Evolutionary conservation across 306 rosid species (phyloP).

Genomic region (Cucurbita ficifolia): DNA sequence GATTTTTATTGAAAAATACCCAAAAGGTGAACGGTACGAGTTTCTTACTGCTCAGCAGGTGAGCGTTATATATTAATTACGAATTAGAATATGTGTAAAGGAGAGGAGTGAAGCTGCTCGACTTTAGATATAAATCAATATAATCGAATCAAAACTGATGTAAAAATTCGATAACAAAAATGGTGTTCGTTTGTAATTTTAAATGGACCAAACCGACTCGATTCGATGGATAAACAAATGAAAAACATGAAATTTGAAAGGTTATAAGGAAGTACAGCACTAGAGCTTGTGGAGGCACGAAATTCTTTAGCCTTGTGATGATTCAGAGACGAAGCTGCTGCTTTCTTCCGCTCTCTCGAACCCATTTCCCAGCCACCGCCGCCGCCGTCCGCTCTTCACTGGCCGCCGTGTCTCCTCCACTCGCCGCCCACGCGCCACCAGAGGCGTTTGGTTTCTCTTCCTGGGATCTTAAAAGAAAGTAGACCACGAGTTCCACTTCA

Average conservation of each 20-base stretch:
- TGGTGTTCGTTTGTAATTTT: too few species aligned
- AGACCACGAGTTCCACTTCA: background rate
- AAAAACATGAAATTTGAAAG: background rate
- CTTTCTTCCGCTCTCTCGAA: slow-evolving; percentile 35
- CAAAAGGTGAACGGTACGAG: too few species aligned
- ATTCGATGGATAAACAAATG: background rate
- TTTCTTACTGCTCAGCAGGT: too few species aligned
- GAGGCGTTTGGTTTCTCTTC: background rate
- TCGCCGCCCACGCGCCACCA: background rate
- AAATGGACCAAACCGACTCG: background rate
- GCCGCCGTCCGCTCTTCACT: background rate
- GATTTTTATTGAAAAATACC: too few species aligned
- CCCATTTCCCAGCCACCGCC: background rate
- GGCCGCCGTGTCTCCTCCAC: background rate
- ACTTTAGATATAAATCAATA: too few species aligned
- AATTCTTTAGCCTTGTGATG: slow-evolving; percentile 28
- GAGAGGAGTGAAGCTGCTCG: too few species aligned
- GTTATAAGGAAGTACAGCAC: slow-evolving; percentile 29
- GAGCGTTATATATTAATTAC: too few species aligned
- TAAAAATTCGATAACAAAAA: too few species aligned
- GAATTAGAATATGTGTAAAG: too few species aligned
- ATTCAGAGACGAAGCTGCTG: slow-evolving; percentile 10
- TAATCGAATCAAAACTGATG: too few species aligned
- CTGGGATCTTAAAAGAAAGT: background rate
- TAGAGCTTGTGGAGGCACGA: slow-evolving; percentile 56